Evolutionary conservation across 768 basidiomycete species (phyloP).

Genomic region (Suillus hirtellus): DNA sequence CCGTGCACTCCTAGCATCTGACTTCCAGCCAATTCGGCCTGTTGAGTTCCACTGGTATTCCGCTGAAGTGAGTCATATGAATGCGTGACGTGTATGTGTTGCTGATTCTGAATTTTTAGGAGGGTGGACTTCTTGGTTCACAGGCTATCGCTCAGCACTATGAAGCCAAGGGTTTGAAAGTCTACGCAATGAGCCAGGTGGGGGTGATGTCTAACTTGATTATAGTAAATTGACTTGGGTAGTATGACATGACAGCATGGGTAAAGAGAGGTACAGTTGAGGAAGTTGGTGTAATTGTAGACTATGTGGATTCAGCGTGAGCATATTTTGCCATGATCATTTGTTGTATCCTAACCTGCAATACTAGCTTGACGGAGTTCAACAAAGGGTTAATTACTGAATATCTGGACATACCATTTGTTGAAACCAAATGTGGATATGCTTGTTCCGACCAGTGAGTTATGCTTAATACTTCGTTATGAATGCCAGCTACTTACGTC

Average conservation of each 20-base stretch:
- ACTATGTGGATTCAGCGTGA: conserved; percentile 70
- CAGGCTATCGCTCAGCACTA: conserved; percentile 87
- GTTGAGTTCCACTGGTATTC: conserved; percentile 54
- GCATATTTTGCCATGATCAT: conserved; percentile 26
- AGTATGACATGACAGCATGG: conserved; percentile 96
- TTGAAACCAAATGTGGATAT: conserved; percentile 87
- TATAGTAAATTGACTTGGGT: conserved; percentile 21
- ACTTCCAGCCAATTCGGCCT: conserved; percentile 42
- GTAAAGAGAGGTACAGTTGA: conserved; percentile 79
- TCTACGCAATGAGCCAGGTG: conserved; percentile 38
- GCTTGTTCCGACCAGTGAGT: conserved; percentile 91
- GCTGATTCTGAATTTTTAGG: conserved; percentile 36
- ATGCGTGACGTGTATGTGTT: background rate
- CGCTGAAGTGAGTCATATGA: conserved; percentile 34
- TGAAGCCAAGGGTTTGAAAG: conserved; percentile 31
- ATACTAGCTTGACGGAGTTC: conserved; percentile 69
- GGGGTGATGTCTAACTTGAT: background rate
- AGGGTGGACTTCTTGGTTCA: conserved; percentile 84
- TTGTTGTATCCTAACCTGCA: conserved; percentile 23
- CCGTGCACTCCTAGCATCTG: conserved; percentile 40
- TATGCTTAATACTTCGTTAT: conserved; percentile 20
- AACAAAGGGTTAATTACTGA: conserved; percentile 72
- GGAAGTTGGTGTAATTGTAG: conserved; percentile 82
- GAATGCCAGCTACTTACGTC: conserved; percentile 13
- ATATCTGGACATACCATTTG: conserved; percentile 83